These are phyloP conservation scores for Terana coerulea DNA, from an alignment of 768 basidiomycete species.

Conservation along the genomic window DNA sequence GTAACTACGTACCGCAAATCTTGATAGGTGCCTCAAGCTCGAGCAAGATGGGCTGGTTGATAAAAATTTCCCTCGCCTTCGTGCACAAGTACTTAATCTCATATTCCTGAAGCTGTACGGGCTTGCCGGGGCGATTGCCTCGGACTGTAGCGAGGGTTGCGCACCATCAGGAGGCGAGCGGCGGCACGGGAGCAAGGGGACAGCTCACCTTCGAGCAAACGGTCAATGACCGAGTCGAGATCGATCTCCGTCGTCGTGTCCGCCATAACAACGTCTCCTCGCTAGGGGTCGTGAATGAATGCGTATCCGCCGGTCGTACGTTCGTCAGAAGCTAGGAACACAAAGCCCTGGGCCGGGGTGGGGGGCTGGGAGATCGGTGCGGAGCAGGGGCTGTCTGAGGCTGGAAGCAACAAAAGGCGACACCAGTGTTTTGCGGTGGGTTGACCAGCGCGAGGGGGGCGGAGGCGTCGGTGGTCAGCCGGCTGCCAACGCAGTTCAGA, in stretches of 20 bases:
- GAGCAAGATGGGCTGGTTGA: slow-evolving; percentile 96
- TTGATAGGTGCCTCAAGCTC: slow-evolving; percentile 99
- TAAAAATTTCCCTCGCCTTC: slow-evolving; percentile 98
- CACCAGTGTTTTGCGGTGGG: slow-evolving; percentile 10
- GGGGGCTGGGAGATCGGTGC: slow-evolving; percentile 9
- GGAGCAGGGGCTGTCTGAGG: slow-evolving; percentile 14
- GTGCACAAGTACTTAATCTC: slow-evolving; percentile 99
- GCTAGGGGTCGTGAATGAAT: slow-evolving; percentile 20
- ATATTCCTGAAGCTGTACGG: slow-evolving; percentile 96
- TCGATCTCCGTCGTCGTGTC: slow-evolving; percentile 91
- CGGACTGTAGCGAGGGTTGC: slow-evolving; percentile 58
- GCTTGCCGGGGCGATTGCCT: slow-evolving; percentile 97
- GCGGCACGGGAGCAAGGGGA: slow-evolving; percentile 5
- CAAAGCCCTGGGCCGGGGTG: slow-evolving; percentile 2
- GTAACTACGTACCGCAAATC: slow-evolving; percentile 83
- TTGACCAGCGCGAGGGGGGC: slow-evolving; percentile 4
- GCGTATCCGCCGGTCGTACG: slow-evolving; percentile 20
- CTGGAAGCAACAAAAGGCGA: slow-evolving; percentile 4
- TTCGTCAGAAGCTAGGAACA: slow-evolving; percentile 8
- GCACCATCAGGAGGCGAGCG: slow-evolving; percentile 10
- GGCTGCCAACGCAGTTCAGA: slow-evolving; percentile 28
- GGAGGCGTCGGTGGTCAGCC: slow-evolving; percentile 24
- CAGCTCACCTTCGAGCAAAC: slow-evolving; percentile 89
- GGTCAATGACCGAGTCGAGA: slow-evolving; percentile 99
- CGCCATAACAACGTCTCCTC: slow-evolving; percentile 47